A percentile compares a stretch with the other conserved stretches of the same genome.
Conservation (phyloP, 108 stramenopile species). For the Discostella stelligeroides region DNA sequence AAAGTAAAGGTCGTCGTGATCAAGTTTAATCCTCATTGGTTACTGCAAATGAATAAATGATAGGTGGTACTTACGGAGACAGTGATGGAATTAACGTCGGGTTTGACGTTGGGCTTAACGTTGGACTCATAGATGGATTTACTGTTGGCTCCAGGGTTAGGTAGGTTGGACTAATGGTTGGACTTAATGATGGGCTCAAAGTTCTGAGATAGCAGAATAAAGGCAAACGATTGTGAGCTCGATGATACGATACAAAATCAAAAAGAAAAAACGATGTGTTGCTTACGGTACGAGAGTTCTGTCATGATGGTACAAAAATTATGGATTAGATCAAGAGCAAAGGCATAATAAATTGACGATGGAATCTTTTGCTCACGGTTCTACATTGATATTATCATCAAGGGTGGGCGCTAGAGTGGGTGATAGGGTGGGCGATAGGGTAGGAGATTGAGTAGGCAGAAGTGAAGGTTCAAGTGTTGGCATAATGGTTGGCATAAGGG, state of each 20-base stretch:
- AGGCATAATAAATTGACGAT: too few species aligned
- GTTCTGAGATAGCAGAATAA: too few species aligned
- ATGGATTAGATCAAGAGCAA: not conserved
- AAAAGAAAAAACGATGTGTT: not conserved
- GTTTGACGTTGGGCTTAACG: not conserved
- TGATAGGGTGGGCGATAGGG: not conserved
- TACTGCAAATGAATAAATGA: too few species aligned
- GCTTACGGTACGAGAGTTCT: not conserved
- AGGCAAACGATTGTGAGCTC: too few species aligned
- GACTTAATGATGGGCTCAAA: not conserved
- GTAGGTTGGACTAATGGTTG: not conserved
- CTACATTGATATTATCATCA: not conserved
- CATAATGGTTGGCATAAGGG: not conserved
- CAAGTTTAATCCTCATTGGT: too few species aligned
- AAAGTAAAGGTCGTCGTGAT: not conserved
- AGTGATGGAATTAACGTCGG: not conserved
- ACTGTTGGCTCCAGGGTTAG: too few species aligned
- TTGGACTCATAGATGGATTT: not conserved
- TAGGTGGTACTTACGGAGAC: too few species aligned
- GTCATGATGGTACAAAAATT: not conserved
- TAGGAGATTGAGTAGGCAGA: too few species aligned
- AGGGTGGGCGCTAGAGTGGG: not conserved
- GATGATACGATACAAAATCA: too few species aligned
- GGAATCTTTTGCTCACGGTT: not conserved
- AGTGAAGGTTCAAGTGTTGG: conserved; percentile 7